These are phyloP conservation scores for Cytauxzoon felis DNA, from an alignment of 169 alveolate species.

Conservation along the genomic window DNA sequence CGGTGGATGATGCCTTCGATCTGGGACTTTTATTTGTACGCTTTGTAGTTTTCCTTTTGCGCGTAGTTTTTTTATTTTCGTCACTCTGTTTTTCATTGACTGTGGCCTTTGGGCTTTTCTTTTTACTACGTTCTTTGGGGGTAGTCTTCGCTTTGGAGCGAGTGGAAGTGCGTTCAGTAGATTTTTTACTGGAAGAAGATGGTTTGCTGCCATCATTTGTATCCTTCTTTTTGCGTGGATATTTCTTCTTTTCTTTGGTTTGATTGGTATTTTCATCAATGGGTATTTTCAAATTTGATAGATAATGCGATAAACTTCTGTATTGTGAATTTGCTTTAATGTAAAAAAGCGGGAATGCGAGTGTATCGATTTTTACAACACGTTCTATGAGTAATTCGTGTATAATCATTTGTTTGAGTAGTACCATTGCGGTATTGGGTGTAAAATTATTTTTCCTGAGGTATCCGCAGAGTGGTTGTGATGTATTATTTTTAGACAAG, in stretches of 20 bases:
- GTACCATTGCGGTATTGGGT: conserved; percentile 42
- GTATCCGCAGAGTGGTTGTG: conserved; percentile 25
- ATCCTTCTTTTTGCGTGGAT: conserved; percentile 5
- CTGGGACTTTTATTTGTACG: no score
- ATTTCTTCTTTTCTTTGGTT: not conserved
- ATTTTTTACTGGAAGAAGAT: not conserved
- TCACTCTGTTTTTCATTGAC: no score
- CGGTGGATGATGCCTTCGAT: no score
- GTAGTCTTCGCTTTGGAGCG: not conserved
- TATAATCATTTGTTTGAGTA: conserved; percentile 47
- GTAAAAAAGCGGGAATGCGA: conserved; percentile 26
- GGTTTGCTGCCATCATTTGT: not conserved
- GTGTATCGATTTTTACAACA: conserved; percentile 4
- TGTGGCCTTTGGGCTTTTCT: no score
- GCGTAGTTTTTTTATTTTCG: no score
- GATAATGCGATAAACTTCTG: conserved; percentile 1
- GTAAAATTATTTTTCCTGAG: conserved; percentile 23
- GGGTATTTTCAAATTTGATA: conserved; percentile 26
- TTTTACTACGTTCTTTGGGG: not conserved
- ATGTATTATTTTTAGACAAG: not conserved
- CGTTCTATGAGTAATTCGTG: conserved; percentile 49
- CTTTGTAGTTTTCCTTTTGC: no score
- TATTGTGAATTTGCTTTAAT: conserved; percentile 33
- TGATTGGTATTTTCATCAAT: not conserved
- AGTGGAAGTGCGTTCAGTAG: not conserved